Evolutionary conservation across 208 protist genomes (phyloP), one percentile per base, ranked within the genome.

Genomic region (Leishmania tarentolae): DNA sequence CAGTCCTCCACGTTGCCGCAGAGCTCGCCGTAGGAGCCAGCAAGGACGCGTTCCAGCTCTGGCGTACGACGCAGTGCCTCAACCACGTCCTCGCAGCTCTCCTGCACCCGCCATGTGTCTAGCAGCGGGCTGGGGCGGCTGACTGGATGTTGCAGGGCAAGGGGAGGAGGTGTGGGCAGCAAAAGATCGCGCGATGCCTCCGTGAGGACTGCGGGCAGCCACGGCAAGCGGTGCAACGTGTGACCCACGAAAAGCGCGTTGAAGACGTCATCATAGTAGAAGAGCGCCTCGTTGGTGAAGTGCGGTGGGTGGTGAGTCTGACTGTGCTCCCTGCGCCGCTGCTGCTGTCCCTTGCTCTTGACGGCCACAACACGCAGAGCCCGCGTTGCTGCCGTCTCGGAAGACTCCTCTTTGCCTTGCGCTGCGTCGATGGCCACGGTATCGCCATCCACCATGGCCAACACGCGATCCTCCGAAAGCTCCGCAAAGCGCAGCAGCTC

Each of bases 211-310:
- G 86, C 82, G 24, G 91, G 79, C 46, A 93, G 80, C 94, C 92
- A 97, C 46, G 92, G 87, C 71, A 92, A 61, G 37, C 90, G 91
- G 31, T 81, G 82, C 73, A 91, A 59, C 28, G 89, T 83, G 59
- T 77, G 75, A 1, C 91, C 90, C 24, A 88, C 84, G 76, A 90
- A 84, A 76, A 96, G n/a, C 40, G 84, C 83, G 47, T 83, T 59
- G 35, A 96, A 94, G 44, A 79, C 87, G 37, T 83, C 66, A 69
- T 98, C 93, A 69, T 93, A 91, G 52, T 89, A 83, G 71, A 93
- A 94, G 35, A 96, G 73, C 6, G 81, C 84, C 57, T 83, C 84
- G 66, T 92, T 82, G n/a, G 72, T 66, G 82, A 95, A 97, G 82
- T 95, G 88, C 37, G 86, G 53, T 7, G 91, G 89, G 56, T 88